Base-by-base conservation (phyloP, 371 early-diverging fungal genomes). In the Scutellospora calospora region DNA sequence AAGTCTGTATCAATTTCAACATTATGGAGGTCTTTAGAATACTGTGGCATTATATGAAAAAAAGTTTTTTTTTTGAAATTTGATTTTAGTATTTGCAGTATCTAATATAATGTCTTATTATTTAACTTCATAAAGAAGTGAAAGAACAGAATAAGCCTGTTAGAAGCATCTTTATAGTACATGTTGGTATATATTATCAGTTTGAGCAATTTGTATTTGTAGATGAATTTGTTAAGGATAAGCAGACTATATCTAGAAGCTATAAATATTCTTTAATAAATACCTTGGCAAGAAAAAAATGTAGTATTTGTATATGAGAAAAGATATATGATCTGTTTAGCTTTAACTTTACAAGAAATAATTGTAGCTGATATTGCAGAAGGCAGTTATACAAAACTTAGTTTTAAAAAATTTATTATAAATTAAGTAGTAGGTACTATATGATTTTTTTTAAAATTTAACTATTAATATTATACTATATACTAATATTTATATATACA, bases 1-100 rank as follows among this genome's bases (percentile, higher is more conserved):
- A 59, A 59, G 22, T 8, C 14, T 18, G n/a, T 72, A 51, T 71
- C 51, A 27, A 51, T 72, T 72, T 20, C 72, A 51, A 72, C 72
- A 51, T 31, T 72, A 51, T 72, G 52, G 45, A 5, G 3, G 3
- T 45, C 5, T 38, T 69, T 45, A n/a, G 29, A 6, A 29, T 72
- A 72, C 27, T 72, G 72, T 72, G 52, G 54, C n/a, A 72, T 72
- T 72, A 72, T 11, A 2, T 25, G 72, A 31, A 72, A 72, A 54
- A 72, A 72, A 35, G 72, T 72, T 16, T 22, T 33, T 33, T 65
- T 33, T 49, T 12, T 5, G 16, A 12, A 5, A 65, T 65, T 6
- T 5, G 2, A 33, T 33, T 49, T 49, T 49, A 49, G 5, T 49
- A 9, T 49, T 49, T 9, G 14, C 14, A 49, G 14, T 49, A 49